phyloP scores from a whole-genome alignment of 148 eudicot species.

The Heliamphora exappendiculata region DNA sequence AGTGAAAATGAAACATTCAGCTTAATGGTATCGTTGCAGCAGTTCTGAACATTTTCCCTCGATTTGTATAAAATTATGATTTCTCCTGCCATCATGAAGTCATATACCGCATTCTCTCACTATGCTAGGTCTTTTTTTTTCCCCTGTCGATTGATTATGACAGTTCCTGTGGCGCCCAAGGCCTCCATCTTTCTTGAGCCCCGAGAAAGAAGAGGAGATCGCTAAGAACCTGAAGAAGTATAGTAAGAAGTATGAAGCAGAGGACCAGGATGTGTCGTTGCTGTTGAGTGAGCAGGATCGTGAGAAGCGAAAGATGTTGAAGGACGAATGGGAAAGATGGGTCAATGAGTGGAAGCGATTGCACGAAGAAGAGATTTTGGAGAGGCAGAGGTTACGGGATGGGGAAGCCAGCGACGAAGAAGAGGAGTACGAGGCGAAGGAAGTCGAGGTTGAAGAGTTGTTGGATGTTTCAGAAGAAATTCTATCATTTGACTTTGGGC shows the following conservation, averaged over 20 bases:
- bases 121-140: background rate
- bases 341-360: constrained; percentile 51
- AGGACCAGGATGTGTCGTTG: constrained; percentile 82
- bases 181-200: constrained; percentile 67
- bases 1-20: background rate
- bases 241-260: constrained; percentile 86
- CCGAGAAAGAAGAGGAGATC: constrained; percentile 91
- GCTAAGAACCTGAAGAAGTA: constrained; percentile 81
- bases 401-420: constrained; percentile 93
- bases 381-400: constrained; percentile 58
- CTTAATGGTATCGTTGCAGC: background rate
- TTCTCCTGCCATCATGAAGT: background rate
- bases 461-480: constrained; percentile 59
- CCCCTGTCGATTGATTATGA: constrained; percentile 6
- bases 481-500: constrained; percentile 19
- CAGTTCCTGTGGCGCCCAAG: constrained; percentile 92
- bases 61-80: background rate
- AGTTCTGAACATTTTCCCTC: background rate
- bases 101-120: background rate
- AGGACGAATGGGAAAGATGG: constrained; percentile 90
- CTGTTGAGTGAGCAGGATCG: constrained; percentile 87
- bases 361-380: constrained; percentile 64
- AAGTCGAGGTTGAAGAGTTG: constrained; percentile 77
- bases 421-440: constrained; percentile 86
- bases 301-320: constrained; percentile 67